phyloP scores from a whole-genome alignment of 2,329 filamentous ascomycete species.

The Sporothrix protearum region DNA sequence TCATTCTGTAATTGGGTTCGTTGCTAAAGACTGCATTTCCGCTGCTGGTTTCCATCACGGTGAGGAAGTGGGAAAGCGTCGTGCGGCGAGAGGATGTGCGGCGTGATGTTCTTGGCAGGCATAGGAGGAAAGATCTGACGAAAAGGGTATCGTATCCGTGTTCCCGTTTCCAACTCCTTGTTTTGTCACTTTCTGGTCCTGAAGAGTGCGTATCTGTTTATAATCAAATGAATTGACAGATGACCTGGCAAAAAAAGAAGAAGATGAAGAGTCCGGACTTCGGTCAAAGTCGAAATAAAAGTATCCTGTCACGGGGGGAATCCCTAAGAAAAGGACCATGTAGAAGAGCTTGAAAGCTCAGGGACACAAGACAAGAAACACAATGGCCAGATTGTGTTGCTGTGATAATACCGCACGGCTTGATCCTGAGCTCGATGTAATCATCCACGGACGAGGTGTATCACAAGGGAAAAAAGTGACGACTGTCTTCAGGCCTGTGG shows the following conservation, averaged over 20 bases:
- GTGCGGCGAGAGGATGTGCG: background rate
- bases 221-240: background rate
- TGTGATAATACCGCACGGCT: background rate
- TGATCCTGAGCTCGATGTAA: background rate
- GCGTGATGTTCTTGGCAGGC: background rate
- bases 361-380: background rate
- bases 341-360: background rate
- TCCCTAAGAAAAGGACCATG: background rate
- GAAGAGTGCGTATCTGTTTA: background rate
- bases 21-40: constrained; percentile 13
- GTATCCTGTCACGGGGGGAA: background rate
- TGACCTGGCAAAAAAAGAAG: background rate
- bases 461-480: background rate
- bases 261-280: background rate
- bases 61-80: background rate
- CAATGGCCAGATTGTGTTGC: background rate
- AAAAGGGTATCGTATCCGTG: background rate
- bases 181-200: background rate
- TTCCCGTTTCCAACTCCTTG: background rate
- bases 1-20: constrained; percentile 22
- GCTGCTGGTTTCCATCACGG: constrained; percentile 18
- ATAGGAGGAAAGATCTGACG: background rate
- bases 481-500: background rate
- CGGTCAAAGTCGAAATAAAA: background rate
- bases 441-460: background rate